Evolutionary conservation across 108 stramenopile species (phyloP).

Genomic region (Fragilaria crotonensis): DNA sequence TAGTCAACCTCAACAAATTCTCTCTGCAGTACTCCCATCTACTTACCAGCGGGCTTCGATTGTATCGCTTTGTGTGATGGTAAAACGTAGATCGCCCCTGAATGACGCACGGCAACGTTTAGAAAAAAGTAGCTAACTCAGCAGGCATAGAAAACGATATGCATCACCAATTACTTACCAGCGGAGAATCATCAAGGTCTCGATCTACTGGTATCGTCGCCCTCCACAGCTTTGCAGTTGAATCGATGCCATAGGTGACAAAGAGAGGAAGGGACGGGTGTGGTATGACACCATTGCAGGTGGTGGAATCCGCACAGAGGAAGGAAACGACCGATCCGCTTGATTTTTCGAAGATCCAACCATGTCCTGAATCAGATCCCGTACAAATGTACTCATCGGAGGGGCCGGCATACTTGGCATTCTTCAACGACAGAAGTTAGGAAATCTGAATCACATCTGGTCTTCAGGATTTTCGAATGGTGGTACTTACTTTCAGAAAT

Average conservation of each 20-base stretch:
- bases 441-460: too few relatives aligned
- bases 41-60: constrained; percentile 43
- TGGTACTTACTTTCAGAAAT: constrained; percentile 43
- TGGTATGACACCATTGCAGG: constrained; percentile 78
- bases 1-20: background rate
- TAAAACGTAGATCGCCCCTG: constrained; percentile 25
- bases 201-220: constrained; percentile 62
- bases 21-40: constrained; percentile 22
- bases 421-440: constrained; percentile 11
- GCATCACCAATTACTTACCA: constrained; percentile 18
- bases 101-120: background rate
- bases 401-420: constrained; percentile 74
- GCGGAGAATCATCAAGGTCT: constrained; percentile 59
- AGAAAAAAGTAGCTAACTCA: background rate
- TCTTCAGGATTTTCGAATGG: background rate
- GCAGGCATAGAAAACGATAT: background rate
- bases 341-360: constrained; percentile 62
- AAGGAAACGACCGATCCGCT: constrained; percentile 63
- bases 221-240: constrained; percentile 79
- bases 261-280: constrained; percentile 72
- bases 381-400: constrained; percentile 82
- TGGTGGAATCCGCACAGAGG: constrained; percentile 60
- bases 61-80: constrained; percentile 21
- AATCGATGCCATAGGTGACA: constrained; percentile 80
- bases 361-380: constrained; percentile 74